Evolutionary conservation across 1,139 yeast genomes (phyloP), one percentile per base, ranked within the genome.

Genomic region (Pichia sp.): DNA sequence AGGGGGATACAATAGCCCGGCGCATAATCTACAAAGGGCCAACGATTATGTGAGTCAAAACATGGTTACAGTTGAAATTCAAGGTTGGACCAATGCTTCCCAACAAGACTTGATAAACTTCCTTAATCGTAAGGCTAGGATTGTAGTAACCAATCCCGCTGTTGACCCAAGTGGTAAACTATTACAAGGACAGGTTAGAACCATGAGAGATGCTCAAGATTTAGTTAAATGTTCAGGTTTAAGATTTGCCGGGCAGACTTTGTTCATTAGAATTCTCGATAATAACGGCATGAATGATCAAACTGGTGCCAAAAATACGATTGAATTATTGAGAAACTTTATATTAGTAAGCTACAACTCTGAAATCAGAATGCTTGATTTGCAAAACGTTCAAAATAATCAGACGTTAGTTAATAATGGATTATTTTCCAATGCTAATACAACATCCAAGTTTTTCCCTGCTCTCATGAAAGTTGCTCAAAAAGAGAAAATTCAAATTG

Each of bases 391-490:
- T 64, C 79, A 80, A 57, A 78, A 78, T 52, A 98, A 93, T 67
- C 85, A 81, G 33, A 76, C 71, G 16, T 74, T 93, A 49, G 72
- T 72, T 20, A 73, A 79, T 17, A 79, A 79, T 59, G 96, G 97
- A 0, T 75, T 90, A 55, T 83, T 91, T 62, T 78, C 81, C 27
- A 74, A 80, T 17, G 73, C 83, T 0, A 68, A 77, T 4, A 77
- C 82, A 3, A 69, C 81, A 1, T 79, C 95, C 16, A 92, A 92
- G 69, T 85, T 92, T 78, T 91, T 93, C 70, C 88, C 92, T 3
- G 99, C 99, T 0, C 73, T 93, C 61, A 84, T 93, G 90, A 90
- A 87, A 67, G 73, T 95, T 20, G 96, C 97, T 1, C 67, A 73
- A 1, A 75, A 75, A 52, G 80, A 78, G 49, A 78, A 78, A 48